Evolutionary conservation across 2,329 filamentous ascomycete species (phyloP).

Genomic region (Gnomoniopsis sp.): DNA sequence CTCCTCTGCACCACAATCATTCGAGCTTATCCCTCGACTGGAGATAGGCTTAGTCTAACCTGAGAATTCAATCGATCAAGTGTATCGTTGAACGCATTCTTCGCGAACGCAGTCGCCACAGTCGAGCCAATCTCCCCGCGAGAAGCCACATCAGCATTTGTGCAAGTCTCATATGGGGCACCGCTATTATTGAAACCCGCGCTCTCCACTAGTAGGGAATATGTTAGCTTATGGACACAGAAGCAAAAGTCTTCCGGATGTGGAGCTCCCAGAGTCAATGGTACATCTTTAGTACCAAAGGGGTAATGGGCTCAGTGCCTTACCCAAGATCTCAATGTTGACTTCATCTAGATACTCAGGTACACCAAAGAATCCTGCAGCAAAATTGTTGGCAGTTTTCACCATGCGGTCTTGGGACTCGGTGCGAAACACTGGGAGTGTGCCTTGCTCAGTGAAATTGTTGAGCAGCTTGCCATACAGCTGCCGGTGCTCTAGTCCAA

Average conservation of each 20-base stretch:
- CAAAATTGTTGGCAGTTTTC: conserved; percentile 30
- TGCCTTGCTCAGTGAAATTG: conserved; percentile 36
- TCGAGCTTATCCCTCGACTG: neutral
- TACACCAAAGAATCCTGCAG: conserved; percentile 31
- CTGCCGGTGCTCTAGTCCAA: conserved; percentile 37
- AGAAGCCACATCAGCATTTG: conserved; percentile 23
- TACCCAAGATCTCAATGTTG: conserved; percentile 29
- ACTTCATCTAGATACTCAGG: conserved; percentile 30
- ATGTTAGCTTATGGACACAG: too few species aligned
- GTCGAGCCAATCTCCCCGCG: conserved; percentile 25
- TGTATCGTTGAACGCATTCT: conserved; percentile 27
- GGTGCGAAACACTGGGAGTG: conserved; percentile 35
- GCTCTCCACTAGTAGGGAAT: conserved; percentile 21
- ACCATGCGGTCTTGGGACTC: conserved; percentile 32
- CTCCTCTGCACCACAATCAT: neutral
- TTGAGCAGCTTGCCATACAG: conserved; percentile 40
- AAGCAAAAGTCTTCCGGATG: too few species aligned
- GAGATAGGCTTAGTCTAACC: conserved; percentile 10
- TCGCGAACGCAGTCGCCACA: conserved; percentile 22
- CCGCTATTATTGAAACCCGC: conserved; percentile 28
- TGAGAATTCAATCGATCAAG: conserved; percentile 27
- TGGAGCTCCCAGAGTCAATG: too few species aligned
- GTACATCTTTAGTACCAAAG: too few species aligned
- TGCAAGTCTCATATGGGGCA: conserved; percentile 27
- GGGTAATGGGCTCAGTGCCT: too few species aligned